Evolutionary conservation across 805 yeast genomes (phyloP).

Genomic region (Kodamaea fukazawae): DNA sequence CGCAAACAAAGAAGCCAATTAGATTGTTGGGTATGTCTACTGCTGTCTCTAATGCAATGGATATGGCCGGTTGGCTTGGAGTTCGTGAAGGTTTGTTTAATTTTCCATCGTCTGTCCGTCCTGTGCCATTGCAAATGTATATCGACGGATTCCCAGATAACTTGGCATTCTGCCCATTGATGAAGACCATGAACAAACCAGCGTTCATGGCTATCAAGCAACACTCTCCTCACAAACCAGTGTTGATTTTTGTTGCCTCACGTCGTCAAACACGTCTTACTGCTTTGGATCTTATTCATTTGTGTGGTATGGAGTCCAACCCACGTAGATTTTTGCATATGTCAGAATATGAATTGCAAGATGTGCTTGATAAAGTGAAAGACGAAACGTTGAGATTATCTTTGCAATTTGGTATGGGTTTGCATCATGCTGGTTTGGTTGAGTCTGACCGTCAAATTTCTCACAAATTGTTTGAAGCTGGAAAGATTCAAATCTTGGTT

Average conservation of each 20-base stretch:
- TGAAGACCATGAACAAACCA: conserved; percentile 88
- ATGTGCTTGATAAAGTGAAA: conserved; percentile 52
- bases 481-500: conserved; percentile 66
- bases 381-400: conserved; percentile 80
- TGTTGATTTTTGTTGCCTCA: conserved; percentile 79
- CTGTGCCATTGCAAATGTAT: conserved; percentile 83
- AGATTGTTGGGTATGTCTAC: conserved; percentile 77
- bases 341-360: conserved; percentile 60
- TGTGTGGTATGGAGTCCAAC: conserved; percentile 76
- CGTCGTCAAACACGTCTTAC: conserved; percentile 80
- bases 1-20: conserved; percentile 57
- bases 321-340: conserved; percentile 69
- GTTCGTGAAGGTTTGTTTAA: conserved; percentile 73
- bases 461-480: conserved; percentile 67
- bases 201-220: conserved; percentile 90
- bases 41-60: conserved; percentile 82
- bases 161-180: conserved; percentile 74
- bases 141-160: conserved; percentile 85
- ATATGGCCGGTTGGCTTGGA: conserved; percentile 83
- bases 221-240: conserved; percentile 85
- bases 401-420: conserved; percentile 75
- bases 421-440: conserved; percentile 80
- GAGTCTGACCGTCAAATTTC: conserved; percentile 69
- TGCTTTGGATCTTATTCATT: conserved; percentile 71
- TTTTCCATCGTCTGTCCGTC: conserved; percentile 79